phyloP scores from a whole-genome alignment of 768 basidiomycete genomes.

The Paxillus rubicundulus region DNA sequence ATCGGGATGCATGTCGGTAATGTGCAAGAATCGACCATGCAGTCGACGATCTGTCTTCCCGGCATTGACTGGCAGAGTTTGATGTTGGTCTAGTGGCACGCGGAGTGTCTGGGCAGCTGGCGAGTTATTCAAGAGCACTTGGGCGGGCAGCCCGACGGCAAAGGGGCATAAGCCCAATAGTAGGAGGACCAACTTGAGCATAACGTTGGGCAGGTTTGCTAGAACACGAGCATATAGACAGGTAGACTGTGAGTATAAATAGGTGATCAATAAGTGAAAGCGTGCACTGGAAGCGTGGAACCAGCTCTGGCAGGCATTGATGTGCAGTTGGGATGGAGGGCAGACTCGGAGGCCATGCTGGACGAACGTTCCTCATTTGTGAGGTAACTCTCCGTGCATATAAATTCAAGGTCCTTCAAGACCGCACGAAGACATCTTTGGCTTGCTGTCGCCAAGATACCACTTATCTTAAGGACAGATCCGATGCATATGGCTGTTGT shows the following conservation, averaged over 20 bases:
- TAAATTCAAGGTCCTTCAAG: not conserved
- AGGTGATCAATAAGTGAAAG: not conserved
- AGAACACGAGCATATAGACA: not conserved
- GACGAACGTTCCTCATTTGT: slow-evolving; percentile 1
- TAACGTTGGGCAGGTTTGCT: not conserved
- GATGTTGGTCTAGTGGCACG: slow-evolving; percentile 21
- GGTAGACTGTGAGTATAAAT: slow-evolving; percentile 1
- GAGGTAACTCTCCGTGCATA: not conserved
- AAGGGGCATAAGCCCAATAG: slow-evolving; percentile 1
- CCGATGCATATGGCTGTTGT: no score
- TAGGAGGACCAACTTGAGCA: slow-evolving; percentile 1
- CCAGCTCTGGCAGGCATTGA: not conserved
- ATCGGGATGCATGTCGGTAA: slow-evolving; percentile 86
- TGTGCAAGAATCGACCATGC: slow-evolving; percentile 74
- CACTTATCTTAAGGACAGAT: no score
- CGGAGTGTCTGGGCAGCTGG: slow-evolving; percentile 14
- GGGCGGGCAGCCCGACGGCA: slow-evolving; percentile 37
- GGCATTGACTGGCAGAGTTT: slow-evolving; percentile 18
- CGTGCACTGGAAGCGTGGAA: not conserved
- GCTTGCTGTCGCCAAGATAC: not conserved
- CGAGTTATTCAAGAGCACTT: slow-evolving; percentile 37
- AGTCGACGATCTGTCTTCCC: slow-evolving; percentile 41
- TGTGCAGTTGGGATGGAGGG: not conserved
- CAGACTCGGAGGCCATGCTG: not conserved
- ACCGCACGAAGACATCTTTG: not conserved